These are phyloP conservation scores for Hippophae tibetana DNA, from an alignment of 306 rosid species.

Conservation along the genomic window DNA sequence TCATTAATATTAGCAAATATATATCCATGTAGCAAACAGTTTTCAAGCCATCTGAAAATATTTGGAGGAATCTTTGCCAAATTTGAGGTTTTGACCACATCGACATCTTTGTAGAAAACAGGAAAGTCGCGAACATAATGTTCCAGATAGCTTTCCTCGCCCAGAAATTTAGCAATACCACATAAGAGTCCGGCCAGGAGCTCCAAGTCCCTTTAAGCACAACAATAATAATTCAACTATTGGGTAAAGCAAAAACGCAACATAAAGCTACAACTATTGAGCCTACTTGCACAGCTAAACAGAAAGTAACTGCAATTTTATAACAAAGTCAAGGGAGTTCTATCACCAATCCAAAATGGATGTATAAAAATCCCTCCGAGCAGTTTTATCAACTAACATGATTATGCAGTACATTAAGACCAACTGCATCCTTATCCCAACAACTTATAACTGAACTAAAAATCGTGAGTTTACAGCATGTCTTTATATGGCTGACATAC, in stretches of 20 bases:
- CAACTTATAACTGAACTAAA: not conserved
- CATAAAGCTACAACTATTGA: not conserved
- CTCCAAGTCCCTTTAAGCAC: constrained; percentile 63
- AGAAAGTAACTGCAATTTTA: not conserved
- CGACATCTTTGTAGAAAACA: constrained; percentile 39
- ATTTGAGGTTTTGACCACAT: constrained; percentile 25
- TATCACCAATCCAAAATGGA: constrained; percentile 8
- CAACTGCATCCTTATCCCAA: constrained; percentile 10
- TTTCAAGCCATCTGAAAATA: constrained; percentile 89
- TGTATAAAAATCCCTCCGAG: constrained; percentile 12
- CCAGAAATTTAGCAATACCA: constrained; percentile 59
- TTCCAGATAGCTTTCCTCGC: constrained; percentile 68
- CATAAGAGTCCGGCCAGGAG: constrained; percentile 63
- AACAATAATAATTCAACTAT: constrained; percentile 8
- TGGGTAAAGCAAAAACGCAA: constrained; percentile 2
- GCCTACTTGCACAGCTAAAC: not conserved
- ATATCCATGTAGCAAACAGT: constrained; percentile 66
- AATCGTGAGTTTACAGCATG: not conserved
- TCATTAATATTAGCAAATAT: constrained; percentile 38
- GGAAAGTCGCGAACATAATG: constrained; percentile 93
- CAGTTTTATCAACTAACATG: constrained; percentile 7
- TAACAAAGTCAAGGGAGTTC: constrained; percentile 7
- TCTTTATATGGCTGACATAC: not conserved
- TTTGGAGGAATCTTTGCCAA: constrained; percentile 57
- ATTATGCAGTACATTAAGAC: constrained; percentile 8